Percentiles rank a stretch among this genome's conserved stretches.
phyloP scores from a whole-genome alignment of 345 rosid genomes.

The Crucihimalaya himalaica region DNA sequence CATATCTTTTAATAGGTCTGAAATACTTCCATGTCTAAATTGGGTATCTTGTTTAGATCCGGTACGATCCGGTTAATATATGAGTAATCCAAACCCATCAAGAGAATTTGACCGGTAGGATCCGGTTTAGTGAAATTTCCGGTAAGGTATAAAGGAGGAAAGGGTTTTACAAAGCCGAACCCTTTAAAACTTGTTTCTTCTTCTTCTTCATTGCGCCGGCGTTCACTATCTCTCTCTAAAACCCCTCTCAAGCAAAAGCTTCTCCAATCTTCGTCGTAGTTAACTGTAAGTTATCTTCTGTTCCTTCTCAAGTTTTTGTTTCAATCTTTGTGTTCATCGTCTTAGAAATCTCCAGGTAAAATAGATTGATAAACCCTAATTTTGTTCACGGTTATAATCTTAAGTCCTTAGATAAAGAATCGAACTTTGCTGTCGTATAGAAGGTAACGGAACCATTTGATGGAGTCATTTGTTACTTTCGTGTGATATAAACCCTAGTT shows the following conservation, averaged over 20 bases:
- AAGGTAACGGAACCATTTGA: neutral
- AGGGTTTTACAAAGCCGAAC: conserved; percentile 24
- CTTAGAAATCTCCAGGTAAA: neutral
- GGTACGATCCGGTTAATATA: neutral
- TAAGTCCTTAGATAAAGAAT: conserved; percentile 6
- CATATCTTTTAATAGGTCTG: too few species aligned
- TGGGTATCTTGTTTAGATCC: neutral
- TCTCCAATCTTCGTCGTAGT: conserved; percentile 28
- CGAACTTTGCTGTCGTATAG: neutral
- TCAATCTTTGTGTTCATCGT: neutral
- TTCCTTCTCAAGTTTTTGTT: neutral
- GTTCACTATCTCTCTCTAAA: conserved; percentile 14
- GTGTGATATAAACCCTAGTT: conserved; percentile 2
- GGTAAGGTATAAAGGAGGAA: conserved; percentile 6
- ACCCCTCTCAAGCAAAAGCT: neutral
- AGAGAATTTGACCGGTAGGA: neutral
- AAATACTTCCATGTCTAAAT: too few species aligned
- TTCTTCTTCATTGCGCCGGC: conserved; percentile 26
- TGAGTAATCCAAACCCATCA: neutral
- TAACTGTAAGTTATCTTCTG: conserved; percentile 28
- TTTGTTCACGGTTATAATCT: conserved; percentile 1
- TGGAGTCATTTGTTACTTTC: neutral
- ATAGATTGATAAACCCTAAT: neutral
- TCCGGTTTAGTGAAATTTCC: neutral
- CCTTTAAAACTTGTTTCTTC: conserved; percentile 18